phyloP scores from a whole-genome alignment of 2,329 filamentous ascomycete species.

The Alternaria incomplexa region DNA sequence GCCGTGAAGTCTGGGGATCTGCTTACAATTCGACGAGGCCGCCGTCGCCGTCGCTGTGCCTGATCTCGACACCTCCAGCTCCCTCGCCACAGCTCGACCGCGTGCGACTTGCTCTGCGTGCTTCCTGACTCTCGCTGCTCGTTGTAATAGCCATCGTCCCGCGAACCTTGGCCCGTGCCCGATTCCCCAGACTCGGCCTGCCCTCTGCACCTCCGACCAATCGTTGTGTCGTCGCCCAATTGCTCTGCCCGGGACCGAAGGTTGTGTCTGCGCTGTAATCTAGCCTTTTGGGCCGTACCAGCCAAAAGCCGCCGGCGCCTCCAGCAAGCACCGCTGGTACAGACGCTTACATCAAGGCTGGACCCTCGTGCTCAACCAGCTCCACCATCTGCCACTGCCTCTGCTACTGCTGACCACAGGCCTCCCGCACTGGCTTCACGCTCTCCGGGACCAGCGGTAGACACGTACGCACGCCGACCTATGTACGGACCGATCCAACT shows the following conservation, averaged over 20 bases:
- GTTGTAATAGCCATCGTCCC: slow-evolving; percentile 10
- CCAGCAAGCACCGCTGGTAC: slow-evolving; percentile 20
- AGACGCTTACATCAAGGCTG: slow-evolving; percentile 21
- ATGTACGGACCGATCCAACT: slow-evolving; percentile 20
- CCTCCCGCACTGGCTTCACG: slow-evolving; percentile 13
- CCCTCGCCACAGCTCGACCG: slow-evolving; percentile 24
- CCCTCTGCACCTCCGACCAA: slow-evolving; percentile 25
- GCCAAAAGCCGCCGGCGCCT: slow-evolving; percentile 24
- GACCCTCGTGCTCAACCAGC: slow-evolving; percentile 14
- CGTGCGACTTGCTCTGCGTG: slow-evolving; percentile 5
- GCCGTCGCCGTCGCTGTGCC: slow-evolving; percentile 20
- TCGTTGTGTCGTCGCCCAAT: slow-evolving; percentile 33
- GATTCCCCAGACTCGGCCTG: slow-evolving; percentile 18
- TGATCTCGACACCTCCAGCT: slow-evolving; percentile 2
- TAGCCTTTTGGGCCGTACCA: slow-evolving; percentile 27
- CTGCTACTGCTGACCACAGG: slow-evolving; percentile 11
- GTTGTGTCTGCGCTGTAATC: slow-evolving; percentile 37
- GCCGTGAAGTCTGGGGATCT: slow-evolving; percentile 36
- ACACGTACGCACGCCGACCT: slow-evolving; percentile 15
- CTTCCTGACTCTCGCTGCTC: not conserved
- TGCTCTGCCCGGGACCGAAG: slow-evolving; percentile 32
- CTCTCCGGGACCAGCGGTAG: slow-evolving; percentile 22
- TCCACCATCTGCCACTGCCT: slow-evolving; percentile 14
- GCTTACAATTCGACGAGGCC: slow-evolving; percentile 31
- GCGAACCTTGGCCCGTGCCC: slow-evolving; percentile 21